Percentiles rank a stretch among this genome's conserved stretches.
phyloP scores from a whole-genome alignment of 2,329 filamentous ascomycete genomes.

The Lachnellula subtilissima region DNA sequence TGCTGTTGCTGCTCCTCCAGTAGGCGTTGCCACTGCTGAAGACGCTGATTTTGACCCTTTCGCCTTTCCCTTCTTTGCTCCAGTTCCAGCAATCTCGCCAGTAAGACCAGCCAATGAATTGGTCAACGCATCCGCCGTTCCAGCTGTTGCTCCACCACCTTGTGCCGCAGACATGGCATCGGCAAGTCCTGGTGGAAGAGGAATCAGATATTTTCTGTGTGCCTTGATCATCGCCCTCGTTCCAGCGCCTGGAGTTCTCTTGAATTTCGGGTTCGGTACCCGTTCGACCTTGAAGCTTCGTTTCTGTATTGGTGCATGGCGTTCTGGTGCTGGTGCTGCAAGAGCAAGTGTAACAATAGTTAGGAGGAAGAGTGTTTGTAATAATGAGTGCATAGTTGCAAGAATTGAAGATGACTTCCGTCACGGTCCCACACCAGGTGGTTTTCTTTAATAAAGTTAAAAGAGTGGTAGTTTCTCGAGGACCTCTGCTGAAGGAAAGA shows the following conservation, averaged over 20 bases:
- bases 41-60: conserved; percentile 4
- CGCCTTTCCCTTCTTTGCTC: conserved; percentile 7
- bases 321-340: conserved; percentile 40
- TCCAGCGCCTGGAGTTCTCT: conserved; percentile 25
- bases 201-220: conserved; percentile 63
- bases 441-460: conserved; percentile 15
- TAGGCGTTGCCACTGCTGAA: not conserved
- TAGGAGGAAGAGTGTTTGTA: conserved; percentile 38
- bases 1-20: conserved; percentile 11
- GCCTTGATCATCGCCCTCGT: conserved; percentile 56
- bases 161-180: conserved; percentile 30
- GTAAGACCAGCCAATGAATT: conserved; percentile 2
- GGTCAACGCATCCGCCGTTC: conserved; percentile 6
- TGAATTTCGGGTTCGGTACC: conserved; percentile 41
- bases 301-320: conserved; percentile 38
- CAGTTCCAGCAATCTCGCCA: conserved; percentile 4
- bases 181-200: conserved; percentile 40
- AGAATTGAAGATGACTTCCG: conserved; percentile 3
- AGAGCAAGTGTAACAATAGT: conserved; percentile 43
- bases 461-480: conserved; percentile 12
- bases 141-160: conserved; percentile 1
- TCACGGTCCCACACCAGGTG: conserved; percentile 30
- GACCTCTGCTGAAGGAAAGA: conserved; percentile 12
- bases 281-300: conserved; percentile 32
- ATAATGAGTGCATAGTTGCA: conserved; percentile 29